phyloP scores from a whole-genome alignment of 202 grass and related monocot genomes.

The Digitaria exilis region DNA sequence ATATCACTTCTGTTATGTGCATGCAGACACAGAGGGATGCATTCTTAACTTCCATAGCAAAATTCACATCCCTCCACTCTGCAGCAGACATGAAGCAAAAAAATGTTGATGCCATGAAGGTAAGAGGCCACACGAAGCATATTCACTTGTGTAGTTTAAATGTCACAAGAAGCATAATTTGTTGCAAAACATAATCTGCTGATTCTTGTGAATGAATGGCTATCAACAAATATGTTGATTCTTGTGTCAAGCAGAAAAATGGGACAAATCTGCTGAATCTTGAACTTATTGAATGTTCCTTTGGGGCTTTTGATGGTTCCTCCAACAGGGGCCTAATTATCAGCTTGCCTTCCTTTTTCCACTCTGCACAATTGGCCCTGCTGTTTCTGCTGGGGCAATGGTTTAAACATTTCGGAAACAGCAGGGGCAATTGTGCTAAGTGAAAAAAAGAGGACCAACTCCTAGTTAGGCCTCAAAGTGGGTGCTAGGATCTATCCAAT shows the following conservation, averaged over 20 bases:
- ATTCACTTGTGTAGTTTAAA: not conserved
- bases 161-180: too few species aligned
- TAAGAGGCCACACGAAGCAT: conserved; percentile 35
- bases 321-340: not conserved
- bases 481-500: not conserved
- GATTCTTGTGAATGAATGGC: conserved; percentile 14
- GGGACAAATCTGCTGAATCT: not conserved
- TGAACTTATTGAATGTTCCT: not conserved
- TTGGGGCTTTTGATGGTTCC: not conserved
- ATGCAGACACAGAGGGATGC: conserved; percentile 98
- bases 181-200: too few species aligned
- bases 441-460: not conserved
- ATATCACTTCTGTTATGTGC: conserved; percentile 90
- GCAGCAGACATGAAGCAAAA: conserved; percentile 98
- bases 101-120: conserved; percentile 95
- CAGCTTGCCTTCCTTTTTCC: not conserved
- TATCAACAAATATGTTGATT: not conserved
- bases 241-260: not conserved
- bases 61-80: conserved; percentile 95
- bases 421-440: not conserved
- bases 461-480: not conserved
- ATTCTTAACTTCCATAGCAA: conserved; percentile 94
- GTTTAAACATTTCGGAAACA: too few species aligned
- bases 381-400: too few species aligned
- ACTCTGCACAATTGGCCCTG: not conserved